Percentiles rank a stretch among this genome's conserved stretches.
These are phyloP conservation scores for Musa troglodytarum DNA, from an alignment of 176 grass and related monocot species.

Conservation along the genomic window DNA sequence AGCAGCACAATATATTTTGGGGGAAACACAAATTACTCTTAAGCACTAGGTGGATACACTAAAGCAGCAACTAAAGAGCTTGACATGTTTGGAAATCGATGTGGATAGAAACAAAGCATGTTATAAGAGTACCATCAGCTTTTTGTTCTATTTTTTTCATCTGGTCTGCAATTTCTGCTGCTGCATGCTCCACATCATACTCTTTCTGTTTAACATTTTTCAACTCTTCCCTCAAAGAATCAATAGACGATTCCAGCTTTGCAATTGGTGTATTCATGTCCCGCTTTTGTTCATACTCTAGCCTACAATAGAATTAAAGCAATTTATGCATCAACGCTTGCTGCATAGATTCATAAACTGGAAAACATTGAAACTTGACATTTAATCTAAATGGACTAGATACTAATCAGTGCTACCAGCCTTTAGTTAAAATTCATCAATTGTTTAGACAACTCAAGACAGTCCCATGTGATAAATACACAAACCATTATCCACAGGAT, in stretches of 20 bases:
- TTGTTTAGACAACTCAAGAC: too few relatives aligned
- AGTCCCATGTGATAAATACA: too few relatives aligned
- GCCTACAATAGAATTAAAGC: slow-evolving; percentile 36
- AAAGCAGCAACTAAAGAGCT: slow-evolving; percentile 5
- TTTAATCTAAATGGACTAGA: not conserved
- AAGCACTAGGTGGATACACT: slow-evolving; percentile 1
- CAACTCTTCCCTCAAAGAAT: slow-evolving; percentile 73
- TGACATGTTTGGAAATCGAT: not conserved
- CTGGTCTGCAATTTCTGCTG: slow-evolving; percentile 52
- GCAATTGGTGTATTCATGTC: slow-evolving; percentile 70
- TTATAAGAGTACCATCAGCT: slow-evolving; percentile 60
- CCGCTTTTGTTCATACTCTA: slow-evolving; percentile 95
- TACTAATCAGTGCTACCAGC: too few relatives aligned
- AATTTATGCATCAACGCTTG: not conserved
- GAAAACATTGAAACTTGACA: not conserved
- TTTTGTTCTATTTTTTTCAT: slow-evolving; percentile 73
- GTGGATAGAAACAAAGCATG: slow-evolving; percentile 13
- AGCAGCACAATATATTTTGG: not conserved
- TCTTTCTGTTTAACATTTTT: slow-evolving; percentile 65
- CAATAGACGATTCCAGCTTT: slow-evolving; percentile 49
- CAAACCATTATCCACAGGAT: too few relatives aligned
- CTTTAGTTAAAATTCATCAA: too few relatives aligned
- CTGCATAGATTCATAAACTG: not conserved
- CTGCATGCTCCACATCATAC: slow-evolving; percentile 50
- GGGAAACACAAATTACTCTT: not conserved